Evolutionary conservation across 2,329 filamentous ascomycete genomes (phyloP).

Genomic region (Botryosphaeria dothidea): DNA sequence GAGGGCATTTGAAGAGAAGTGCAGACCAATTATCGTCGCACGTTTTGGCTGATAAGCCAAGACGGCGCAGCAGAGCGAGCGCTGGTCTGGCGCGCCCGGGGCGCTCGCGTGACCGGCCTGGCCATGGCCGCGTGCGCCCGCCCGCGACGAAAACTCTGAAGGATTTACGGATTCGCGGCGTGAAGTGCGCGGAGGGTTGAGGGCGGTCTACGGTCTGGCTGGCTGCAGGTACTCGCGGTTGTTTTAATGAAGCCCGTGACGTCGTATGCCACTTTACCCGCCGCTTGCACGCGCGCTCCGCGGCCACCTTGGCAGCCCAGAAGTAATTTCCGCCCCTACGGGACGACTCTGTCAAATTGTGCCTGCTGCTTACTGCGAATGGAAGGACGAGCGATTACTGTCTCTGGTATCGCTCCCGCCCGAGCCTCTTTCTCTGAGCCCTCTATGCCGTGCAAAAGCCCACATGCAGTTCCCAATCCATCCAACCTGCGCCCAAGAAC

Average conservation of each 20-base stretch:
- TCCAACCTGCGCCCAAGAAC: conserved; percentile 1
- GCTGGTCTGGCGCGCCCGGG: neutral
- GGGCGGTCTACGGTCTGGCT: neutral
- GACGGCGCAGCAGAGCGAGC: neutral
- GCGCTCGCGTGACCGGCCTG: conserved; percentile 12
- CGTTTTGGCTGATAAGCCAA: conserved; percentile 10
- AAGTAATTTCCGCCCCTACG: conserved; percentile 11
- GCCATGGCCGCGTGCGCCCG: conserved; percentile 12
- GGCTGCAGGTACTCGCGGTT: neutral
- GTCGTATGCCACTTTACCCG: conserved; percentile 13
- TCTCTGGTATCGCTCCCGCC: conserved; percentile 9
- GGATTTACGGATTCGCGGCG: conserved; percentile 16
- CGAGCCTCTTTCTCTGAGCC: neutral
- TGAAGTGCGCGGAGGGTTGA: conserved; percentile 1
- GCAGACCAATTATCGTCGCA: conserved; percentile 4
- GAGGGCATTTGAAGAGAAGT: conserved; percentile 16
- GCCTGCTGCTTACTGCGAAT: conserved; percentile 11
- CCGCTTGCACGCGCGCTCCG: conserved; percentile 4
- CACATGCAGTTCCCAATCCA: conserved; percentile 4
- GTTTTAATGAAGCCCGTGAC: conserved; percentile 16
- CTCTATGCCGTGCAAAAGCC: conserved; percentile 7
- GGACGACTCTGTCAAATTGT: conserved; percentile 9
- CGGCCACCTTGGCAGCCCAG: neutral
- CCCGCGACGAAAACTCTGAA: conserved; percentile 15
- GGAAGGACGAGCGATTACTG: conserved; percentile 12